Evolutionary conservation across 2,329 filamentous ascomycete species (phyloP).

Genomic region (Penicillium thymicola): DNA sequence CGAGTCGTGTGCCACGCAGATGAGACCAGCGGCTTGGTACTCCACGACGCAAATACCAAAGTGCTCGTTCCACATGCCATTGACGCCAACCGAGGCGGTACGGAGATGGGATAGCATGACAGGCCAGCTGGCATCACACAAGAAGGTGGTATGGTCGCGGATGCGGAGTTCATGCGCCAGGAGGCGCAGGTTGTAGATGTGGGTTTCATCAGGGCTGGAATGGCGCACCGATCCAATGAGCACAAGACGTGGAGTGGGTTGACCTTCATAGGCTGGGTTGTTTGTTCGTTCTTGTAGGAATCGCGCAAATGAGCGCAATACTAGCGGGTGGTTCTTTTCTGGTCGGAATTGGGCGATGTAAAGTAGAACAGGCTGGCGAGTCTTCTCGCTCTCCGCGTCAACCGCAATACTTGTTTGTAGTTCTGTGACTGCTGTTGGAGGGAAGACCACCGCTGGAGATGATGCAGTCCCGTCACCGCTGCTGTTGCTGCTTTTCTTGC

Average conservation of each 20-base stretch:
- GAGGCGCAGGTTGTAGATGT: constrained; percentile 81
- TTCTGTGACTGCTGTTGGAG: constrained; percentile 85
- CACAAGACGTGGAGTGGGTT: constrained; percentile 61
- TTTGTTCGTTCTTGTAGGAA: constrained; percentile 60
- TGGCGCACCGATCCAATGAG: constrained; percentile 92
- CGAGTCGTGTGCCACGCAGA: constrained; percentile 88
- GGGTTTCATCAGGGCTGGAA: constrained; percentile 47
- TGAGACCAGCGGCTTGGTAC: constrained; percentile 91
- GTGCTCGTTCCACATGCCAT: constrained; percentile 99
- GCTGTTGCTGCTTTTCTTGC: constrained; percentile 43
- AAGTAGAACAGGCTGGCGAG: constrained; percentile 69
- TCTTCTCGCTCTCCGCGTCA: constrained; percentile 63
- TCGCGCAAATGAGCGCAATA: constrained; percentile 77
- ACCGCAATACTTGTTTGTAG: constrained; percentile 72
- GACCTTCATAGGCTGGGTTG: constrained; percentile 46
- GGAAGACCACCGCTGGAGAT: constrained; percentile 69
- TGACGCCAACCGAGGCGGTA: constrained; percentile 79
- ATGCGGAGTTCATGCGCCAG: constrained; percentile 83
- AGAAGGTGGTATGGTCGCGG: constrained; percentile 79
- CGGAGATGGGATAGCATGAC: constrained; percentile 77
- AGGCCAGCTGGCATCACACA: constrained; percentile 85
- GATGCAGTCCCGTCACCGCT: constrained; percentile 28
- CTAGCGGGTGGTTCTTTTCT: constrained; percentile 90
- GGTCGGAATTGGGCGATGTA: constrained; percentile 98
- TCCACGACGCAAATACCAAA: constrained; percentile 98